Base-by-base conservation (phyloP, 176 grass and related monocot genomes). In the Olyra latifolia region DNA sequence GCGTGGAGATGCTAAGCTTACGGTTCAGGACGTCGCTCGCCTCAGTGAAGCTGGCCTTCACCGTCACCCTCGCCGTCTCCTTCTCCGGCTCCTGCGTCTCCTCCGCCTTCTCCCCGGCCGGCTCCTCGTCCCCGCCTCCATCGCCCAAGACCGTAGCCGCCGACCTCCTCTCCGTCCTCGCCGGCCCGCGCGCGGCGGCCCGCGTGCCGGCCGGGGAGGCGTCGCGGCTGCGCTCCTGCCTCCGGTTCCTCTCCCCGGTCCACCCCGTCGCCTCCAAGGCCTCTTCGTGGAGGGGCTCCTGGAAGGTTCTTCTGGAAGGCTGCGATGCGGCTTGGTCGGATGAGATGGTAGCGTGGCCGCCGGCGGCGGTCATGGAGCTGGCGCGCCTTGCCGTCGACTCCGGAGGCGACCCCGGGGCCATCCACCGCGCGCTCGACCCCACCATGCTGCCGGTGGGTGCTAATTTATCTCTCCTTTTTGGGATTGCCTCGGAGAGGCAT, bases 341-440 rank as follows among this genome's bases (percentile, higher is more conserved):
- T 59, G 83, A 83, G 78, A 93, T 93, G 88, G 90, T 98, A 65
- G 87, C 87, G 92, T 98, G 92, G 95, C 95, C 95, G 40, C 95
- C 92, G 59, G 86, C 83, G 32, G 86, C 92, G 20, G 81, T 98
- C 39, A 43, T 98, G 95, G 92, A 95, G 74, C 88, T 98, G 50
- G 92, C 92, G 6, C 84, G 88, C 44, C 45, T 98, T 20, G 95
- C 92, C 14, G 74, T 98, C 20, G 90, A 95, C 72, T 98, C 88
- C 5, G 92, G 90, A 4, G 92, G 95, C 20, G 95, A 98, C 62
- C 92, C 92, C 0, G 83, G 77, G 2, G 88, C 90, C 27, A 93
- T 98, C 43, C 88, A 98, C 50, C 81, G 81, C 40, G 15, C 76
- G 43, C 79, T 98, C n/a, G 92, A 98, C 79, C 92, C 95, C 7